Conservation (phyloP, 306 rosid species). For the Phaseolus lunatus region DNA sequence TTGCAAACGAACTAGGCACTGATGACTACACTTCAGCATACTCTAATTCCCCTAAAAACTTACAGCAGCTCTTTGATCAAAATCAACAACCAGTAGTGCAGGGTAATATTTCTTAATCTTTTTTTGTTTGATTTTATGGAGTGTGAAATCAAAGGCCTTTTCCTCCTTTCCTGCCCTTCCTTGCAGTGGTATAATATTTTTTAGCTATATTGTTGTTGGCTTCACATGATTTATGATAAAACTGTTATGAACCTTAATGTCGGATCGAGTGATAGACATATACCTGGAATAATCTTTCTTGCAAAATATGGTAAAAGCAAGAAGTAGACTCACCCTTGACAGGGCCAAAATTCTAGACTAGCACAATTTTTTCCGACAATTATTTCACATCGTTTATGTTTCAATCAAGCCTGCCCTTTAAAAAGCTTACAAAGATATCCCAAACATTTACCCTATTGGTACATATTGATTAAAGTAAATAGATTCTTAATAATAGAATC, state of each 20-base stretch:
- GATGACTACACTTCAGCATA: conserved; percentile 69
- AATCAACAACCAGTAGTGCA: conserved; percentile 67
- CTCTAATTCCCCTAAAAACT: conserved; percentile 72
- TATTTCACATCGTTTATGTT: background rate
- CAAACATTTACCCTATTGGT: background rate
- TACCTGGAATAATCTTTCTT: background rate
- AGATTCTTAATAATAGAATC: background rate
- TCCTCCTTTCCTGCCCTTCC: background rate
- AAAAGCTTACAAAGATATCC: background rate
- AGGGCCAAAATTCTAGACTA: background rate
- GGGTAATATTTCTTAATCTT: conserved; percentile 57
- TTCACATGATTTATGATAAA: background rate
- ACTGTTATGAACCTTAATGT: background rate
- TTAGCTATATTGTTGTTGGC: conserved; percentile 11
- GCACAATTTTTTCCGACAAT: background rate
- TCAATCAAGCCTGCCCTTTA: background rate
- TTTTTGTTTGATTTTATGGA: conserved; percentile 2
- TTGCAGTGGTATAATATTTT: conserved; percentile 19
- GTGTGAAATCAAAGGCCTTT: conserved; percentile 21
- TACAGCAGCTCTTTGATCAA: conserved; percentile 74
- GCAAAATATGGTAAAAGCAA: background rate
- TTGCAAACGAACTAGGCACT: conserved; percentile 65
- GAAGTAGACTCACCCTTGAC: background rate
- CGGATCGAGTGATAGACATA: background rate
- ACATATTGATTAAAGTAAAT: background rate